Base-by-base conservation (phyloP, 2,329 filamentous ascomycete species). In the Exophiala bonariae region DNA sequence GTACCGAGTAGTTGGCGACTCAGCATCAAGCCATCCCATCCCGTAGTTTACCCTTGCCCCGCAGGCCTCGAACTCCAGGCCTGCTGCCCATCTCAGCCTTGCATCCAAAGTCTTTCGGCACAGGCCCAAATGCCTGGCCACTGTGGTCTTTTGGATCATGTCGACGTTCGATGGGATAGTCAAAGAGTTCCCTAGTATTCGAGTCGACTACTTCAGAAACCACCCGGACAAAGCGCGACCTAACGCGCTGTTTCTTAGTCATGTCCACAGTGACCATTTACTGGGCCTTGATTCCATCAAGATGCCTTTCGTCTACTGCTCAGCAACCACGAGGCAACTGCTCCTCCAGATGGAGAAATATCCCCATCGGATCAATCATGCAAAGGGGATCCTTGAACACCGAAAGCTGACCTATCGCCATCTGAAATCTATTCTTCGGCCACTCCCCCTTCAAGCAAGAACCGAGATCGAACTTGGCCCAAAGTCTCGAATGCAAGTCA, bases 191-290 rank as follows among this genome's bases (percentile, higher is more conserved):
- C 88, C 88, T 3, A 80, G 83, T 32, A 90, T 95, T 50, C 75
- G 84, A 59, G 84, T 96, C 55, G 91, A 96, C 67, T 89, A 84
- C 70, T 96, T 96, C 60, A 81, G 87, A 18, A 71, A 69, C 13
- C 74, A 76, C 37, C 69, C 73, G 3, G 72, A 72, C 4, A 67
- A 68, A 13, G 76, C 69, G 13, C 78, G 86, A 3, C 87, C 89
- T 0, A 68, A 93, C 45, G 90, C 87, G 13, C 93, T 86, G 65
- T 96, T 97, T 63, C 75, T 97, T 19, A 95, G 87, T 66, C 92
- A 97, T 77, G 83, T 95, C 2, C 92, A 96, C 63, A 95, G 86
- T 55, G 91, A 96, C 60, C 92, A 96, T 67, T 78, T 96, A 1
- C 78, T 79, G 28, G 91, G 92, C 0, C 76, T 96, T 1, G 89